Evolutionary conservation across 768 basidiomycete genomes (phyloP), one percentile per base, ranked within the genome.

Genomic region (Panaeolus papilionaceus): DNA sequence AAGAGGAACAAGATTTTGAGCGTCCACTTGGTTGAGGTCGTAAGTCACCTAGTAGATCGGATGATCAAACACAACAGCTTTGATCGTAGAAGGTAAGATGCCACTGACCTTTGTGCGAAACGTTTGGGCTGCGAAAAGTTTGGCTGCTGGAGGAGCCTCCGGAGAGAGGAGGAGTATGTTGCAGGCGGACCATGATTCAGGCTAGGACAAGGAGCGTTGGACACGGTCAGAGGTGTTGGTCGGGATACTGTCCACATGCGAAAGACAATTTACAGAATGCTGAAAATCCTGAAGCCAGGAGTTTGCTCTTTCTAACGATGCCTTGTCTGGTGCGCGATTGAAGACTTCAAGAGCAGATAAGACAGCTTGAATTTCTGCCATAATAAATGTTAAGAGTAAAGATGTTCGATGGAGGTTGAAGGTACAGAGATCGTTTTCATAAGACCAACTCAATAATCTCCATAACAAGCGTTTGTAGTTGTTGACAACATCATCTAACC

Each of bases 201-300:
- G 86, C 98, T 99, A 87, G 80, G 83, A 84, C 84, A 87, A 83
- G 80, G 83, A 81, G 82, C 81, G 82, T 83, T 82, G 82, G 81
- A 80, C 80, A 83, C 77, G 78, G 88, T 92, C 84, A 92, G 90
- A 90, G 84, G 84, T 79, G 84, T 78, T 79, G 86, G 84, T 81
- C 78, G 81, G 73, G 83, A 81, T 80, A 83, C 79, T 84, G 85
- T 83, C 88, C 86, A 88, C 80, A 88, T 85, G 87, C 85, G 88
- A 89, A 88, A 89, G 81, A 83, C 83, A 84, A 92, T 89, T 92
- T 90, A 98, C 97, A 84, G 95, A 96, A 85, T 98, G 96, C 84
- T 99, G 97, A 79, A 99, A 99, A 80, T 96, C 95, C 83, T 96
- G 92, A 70, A 99, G 90, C 96, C 96, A 98, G 72, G 89, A 81